Base-by-base conservation (phyloP, 495 filamentous ascomycete genomes). In the Cryomyces minteri region DNA sequence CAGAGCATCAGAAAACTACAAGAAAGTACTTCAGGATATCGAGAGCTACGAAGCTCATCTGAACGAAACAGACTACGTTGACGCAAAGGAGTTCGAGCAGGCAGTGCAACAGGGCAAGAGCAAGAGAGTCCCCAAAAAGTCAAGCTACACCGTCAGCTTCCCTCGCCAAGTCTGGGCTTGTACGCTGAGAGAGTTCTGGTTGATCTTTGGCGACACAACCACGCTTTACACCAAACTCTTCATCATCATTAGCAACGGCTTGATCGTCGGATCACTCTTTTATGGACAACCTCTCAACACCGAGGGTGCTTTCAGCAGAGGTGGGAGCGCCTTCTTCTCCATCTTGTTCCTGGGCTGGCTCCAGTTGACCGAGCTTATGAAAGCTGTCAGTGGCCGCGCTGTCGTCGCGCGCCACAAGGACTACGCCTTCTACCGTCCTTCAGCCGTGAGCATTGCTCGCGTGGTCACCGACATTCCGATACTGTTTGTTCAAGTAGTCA, bases 381-480 rank as follows among this genome's bases (percentile, higher is more conserved):
- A 75, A 32, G 77, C 82, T 40, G 72, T 82, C 6, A 63, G 67
- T 40, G 79, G 79, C 4, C 64, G 79, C 46, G 62, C 58, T 7
- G 74, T 84, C n/a, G 68, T 83, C 14, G 65, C 70, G 9, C 64
- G 76, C 28, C 79, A 84, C 53, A 71, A 74, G 40, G 73, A 79
- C 34, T 87, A 82, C 49, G 80, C 80, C n/a, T 84, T 87, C 60
- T 83, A 84, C 56, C 72, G 79, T 34, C 82, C 82, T 0, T 81
- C 79, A 40, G 82, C 82, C 38, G 76, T 84, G 40, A 62, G 64
- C 1, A 70, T 87, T 40, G 79, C 77, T 9, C 71, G 79, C 41
- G 72, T 84, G 8, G 58, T 85, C 7, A 64, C 73, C 14, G 82
- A 87, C 53, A 67, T 87, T 44, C 82, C 82, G 0, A 57, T 82